Conservation (phyloP, 106 monocot genomes). For the Dioscorea dumetorum region DNA sequence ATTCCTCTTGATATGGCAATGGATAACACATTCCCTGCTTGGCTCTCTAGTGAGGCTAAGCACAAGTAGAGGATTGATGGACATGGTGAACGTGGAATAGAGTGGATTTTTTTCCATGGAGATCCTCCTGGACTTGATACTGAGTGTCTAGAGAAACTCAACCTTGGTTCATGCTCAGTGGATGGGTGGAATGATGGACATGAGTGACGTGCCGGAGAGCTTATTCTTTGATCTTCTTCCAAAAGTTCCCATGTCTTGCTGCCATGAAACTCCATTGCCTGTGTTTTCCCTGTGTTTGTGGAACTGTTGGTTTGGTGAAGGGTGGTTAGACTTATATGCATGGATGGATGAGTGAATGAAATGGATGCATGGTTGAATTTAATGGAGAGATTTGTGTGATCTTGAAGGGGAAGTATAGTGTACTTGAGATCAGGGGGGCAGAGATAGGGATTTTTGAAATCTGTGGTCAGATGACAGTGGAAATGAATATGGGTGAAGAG, state of each 20-base stretch:
- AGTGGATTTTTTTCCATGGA: slow-evolving; percentile 12
- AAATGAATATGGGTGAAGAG: too few species aligned
- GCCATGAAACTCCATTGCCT: neutral
- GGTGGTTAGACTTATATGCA: too few species aligned
- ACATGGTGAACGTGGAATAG: slow-evolving; percentile 5
- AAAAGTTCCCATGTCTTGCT: neutral
- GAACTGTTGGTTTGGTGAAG: too few species aligned
- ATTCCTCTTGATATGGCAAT: slow-evolving; percentile 21
- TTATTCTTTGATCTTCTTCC: neutral
- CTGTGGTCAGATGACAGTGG: too few species aligned
- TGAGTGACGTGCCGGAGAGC: neutral
- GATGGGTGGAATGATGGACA: neutral
- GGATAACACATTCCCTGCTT: slow-evolving; percentile 30
- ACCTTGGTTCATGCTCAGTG: neutral
- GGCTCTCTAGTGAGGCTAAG: slow-evolving; percentile 36
- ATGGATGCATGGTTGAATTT: too few species aligned
- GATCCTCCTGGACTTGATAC: slow-evolving; percentile 12
- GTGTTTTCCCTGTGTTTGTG: too few species aligned
- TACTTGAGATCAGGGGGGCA: too few species aligned
- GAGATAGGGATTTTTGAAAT: too few species aligned
- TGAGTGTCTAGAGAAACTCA: slow-evolving; percentile 2
- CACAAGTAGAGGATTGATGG: slow-evolving; percentile 38
- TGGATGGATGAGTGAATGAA: too few species aligned
- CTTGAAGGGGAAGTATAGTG: too few species aligned
- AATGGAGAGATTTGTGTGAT: too few species aligned